Conservation (phyloP, 2,329 filamentous ascomycete genomes). For the Graphiopsis chlorocephala region DNA sequence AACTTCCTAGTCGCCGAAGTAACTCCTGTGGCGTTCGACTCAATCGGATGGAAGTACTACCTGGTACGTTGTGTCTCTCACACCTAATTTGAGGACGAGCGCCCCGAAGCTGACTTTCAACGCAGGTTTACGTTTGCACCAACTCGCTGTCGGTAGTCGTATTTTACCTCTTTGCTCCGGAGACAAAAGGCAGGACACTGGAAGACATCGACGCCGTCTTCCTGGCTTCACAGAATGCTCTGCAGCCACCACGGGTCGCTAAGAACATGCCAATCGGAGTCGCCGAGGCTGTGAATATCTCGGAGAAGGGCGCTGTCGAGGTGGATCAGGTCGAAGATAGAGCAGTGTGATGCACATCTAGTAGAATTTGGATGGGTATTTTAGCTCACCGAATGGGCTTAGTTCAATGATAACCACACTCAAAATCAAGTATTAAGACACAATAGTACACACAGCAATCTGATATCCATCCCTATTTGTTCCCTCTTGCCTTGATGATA, state of each 20-base stretch:
- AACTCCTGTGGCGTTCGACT: conserved; percentile 57
- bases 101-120: neutral
- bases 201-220: conserved; percentile 34
- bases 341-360: neutral
- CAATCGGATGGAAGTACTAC: conserved; percentile 43
- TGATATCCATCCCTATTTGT: neutral
- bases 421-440: too few relatives aligned
- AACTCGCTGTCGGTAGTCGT: conserved; percentile 56
- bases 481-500: conserved; percentile 3
- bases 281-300: conserved; percentile 20
- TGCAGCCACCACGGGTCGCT: conserved; percentile 25
- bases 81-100: neutral
- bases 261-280: conserved; percentile 23
- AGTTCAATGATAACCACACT: too few relatives aligned
- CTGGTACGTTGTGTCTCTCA: conserved; percentile 5
- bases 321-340: conserved; percentile 20
- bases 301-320: conserved; percentile 16
- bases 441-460: neutral
- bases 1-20: conserved; percentile 42
- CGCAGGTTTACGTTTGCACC: conserved; percentile 56
- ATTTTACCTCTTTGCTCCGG: conserved; percentile 30
- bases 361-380: too few relatives aligned
- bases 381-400: too few relatives aligned
- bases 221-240: conserved; percentile 21
- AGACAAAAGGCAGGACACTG: conserved; percentile 29